phyloP scores from a whole-genome alignment of 1,139 yeast genomes.

The Sugiyamaella castrensis region DNA sequence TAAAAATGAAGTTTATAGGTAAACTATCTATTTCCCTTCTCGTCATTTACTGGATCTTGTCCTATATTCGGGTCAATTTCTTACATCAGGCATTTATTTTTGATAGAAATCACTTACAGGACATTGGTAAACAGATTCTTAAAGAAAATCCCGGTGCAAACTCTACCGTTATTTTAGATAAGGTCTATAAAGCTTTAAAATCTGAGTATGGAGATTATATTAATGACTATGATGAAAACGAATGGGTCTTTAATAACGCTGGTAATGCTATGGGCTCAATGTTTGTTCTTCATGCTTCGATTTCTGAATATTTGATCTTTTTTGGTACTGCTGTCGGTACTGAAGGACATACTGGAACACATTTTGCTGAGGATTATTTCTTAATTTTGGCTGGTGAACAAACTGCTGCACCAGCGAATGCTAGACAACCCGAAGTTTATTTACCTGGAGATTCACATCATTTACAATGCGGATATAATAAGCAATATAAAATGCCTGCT shows the following conservation, averaged over 20 bases:
- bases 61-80: conserved; percentile 24
- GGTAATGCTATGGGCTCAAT: conserved; percentile 99
- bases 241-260: conserved; percentile 96
- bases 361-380: conserved; percentile 95
- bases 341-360: conserved; percentile 94
- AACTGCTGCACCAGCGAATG: conserved; percentile 63
- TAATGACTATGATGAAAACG: conserved; percentile 66
- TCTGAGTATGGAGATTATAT: conserved; percentile 65
- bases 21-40: conserved; percentile 13
- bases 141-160: conserved; percentile 55
- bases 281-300: conserved; percentile 94
- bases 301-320: conserved; percentile 84
- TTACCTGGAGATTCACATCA: conserved; percentile 75
- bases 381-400: conserved; percentile 81
- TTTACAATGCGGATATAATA: conserved; percentile 64
- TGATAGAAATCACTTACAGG: conserved; percentile 48
- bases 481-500: conserved; percentile 82
- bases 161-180: conserved; percentile 58
- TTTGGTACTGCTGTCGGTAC: conserved; percentile 90
- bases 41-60: conserved; percentile 19
- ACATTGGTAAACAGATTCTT: conserved; percentile 48
- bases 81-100: conserved; percentile 65
- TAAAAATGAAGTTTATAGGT: conserved; percentile 15
- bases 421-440: conserved; percentile 62
- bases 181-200: conserved; percentile 58